Percentiles rank a stretch among this genome's conserved stretches.
phyloP scores from a whole-genome alignment of 2,329 filamentous ascomycete species.

The Neonectria sp. region DNA sequence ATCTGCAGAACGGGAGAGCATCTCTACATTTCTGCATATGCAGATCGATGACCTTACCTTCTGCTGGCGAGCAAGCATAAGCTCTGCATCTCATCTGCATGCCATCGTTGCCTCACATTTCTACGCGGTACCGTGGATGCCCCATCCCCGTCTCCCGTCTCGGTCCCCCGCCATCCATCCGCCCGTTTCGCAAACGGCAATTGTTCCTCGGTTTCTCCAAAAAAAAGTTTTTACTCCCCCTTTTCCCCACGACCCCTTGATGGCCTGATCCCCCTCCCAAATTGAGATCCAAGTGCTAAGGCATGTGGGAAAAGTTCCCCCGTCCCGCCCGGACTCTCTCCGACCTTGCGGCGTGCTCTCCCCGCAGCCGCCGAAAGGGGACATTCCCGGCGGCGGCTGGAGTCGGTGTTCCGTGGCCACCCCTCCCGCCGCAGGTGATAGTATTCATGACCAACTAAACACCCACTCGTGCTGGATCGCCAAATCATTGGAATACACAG shows the following conservation, averaged over 20 bases:
- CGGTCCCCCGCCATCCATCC: conserved; percentile 17
- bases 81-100: conserved; percentile 39
- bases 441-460: conserved; percentile 17
- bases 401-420: background rate
- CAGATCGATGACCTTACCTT: conserved; percentile 11
- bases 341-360: conserved; percentile 11
- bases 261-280: conserved; percentile 20
- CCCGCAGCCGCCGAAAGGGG: conserved; percentile 30
- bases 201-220: conserved; percentile 28
- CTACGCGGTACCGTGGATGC: conserved; percentile 7
- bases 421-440: background rate
- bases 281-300: conserved; percentile 23
- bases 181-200: conserved; percentile 20
- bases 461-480: conserved; percentile 3
- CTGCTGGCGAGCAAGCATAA: conserved; percentile 17
- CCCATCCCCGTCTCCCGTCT: conserved; percentile 6
- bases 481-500: background rate
- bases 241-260: background rate
- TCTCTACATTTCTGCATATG: background rate
- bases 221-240: background rate
- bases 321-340: conserved; percentile 20
- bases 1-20: background rate
- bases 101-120: conserved; percentile 30
- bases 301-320: conserved; percentile 11
- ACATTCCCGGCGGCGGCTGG: conserved; percentile 36